Percentiles rank a stretch among this genome's conserved stretches.
These are phyloP conservation scores for Botryococcus braunii DNA, from an alignment of 163 green algal genomes.

Conservation along the genomic window DNA sequence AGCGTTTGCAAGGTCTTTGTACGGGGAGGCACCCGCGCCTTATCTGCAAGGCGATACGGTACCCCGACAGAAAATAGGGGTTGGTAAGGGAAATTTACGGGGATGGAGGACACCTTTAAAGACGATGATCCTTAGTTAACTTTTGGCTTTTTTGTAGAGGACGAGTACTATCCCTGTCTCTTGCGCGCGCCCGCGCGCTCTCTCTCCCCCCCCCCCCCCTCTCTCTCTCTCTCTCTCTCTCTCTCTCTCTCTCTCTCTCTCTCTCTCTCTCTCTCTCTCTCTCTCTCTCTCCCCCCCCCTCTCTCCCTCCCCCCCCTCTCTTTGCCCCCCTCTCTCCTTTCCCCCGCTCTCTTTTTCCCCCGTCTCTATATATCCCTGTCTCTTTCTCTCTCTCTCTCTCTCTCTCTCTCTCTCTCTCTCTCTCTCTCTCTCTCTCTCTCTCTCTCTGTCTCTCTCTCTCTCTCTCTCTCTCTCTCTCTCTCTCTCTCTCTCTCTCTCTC, in stretches of 20 bases:
- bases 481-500: background rate
- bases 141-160: too few species aligned
- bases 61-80: too few species aligned
- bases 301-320: conserved; percentile 2
- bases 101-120: too few species aligned
- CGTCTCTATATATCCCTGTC: background rate
- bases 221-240: background rate
- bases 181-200: too few species aligned
- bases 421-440: background rate
- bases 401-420: background rate
- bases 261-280: background rate
- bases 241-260: background rate
- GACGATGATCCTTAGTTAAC: too few species aligned
- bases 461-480: background rate
- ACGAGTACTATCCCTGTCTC: too few species aligned
- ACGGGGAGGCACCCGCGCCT: too few species aligned
- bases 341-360: background rate
- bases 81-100: too few species aligned
- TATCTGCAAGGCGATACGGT: too few species aligned
- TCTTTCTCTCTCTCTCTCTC: background rate
- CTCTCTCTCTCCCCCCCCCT: background rate
- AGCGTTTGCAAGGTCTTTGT: too few species aligned
- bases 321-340: background rate
- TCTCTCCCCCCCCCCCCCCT: conserved; percentile 5
- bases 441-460: background rate